Conservation (phyloP, 2,329 filamentous ascomycete genomes). For the Microdochium nivale region DNA sequence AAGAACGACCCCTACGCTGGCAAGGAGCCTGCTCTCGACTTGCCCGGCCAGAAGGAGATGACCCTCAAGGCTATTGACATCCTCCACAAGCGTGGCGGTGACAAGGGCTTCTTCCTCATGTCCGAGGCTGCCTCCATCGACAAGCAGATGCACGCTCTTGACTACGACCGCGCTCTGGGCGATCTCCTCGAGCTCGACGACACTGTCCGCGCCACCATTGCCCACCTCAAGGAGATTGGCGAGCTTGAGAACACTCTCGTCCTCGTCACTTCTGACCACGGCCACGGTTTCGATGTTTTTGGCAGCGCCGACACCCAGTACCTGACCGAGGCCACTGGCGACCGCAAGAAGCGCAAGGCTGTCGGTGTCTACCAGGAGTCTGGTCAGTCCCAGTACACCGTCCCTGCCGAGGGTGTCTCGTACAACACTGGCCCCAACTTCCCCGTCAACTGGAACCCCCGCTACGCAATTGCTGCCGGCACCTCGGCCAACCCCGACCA, state of each 20-base stretch:
- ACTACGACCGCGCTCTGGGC: slow-evolving; percentile 78
- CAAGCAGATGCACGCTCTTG: slow-evolving; percentile 81
- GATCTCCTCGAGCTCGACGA: slow-evolving; percentile 83
- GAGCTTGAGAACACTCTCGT: slow-evolving; percentile 69
- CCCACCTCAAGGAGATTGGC: slow-evolving; percentile 56
- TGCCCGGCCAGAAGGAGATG: slow-evolving; percentile 84
- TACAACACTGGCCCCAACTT: slow-evolving; percentile 71
- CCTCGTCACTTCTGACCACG: slow-evolving; percentile 79
- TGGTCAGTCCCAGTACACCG: slow-evolving; percentile 67
- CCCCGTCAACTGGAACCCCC: slow-evolving; percentile 76
- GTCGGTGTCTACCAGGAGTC: slow-evolving; percentile 67
- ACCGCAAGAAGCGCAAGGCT: slow-evolving; percentile 67
- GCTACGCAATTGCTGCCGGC: slow-evolving; percentile 71
- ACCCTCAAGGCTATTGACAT: slow-evolving; percentile 79
- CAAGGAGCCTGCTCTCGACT: slow-evolving; percentile 56
- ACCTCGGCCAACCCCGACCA: slow-evolving; percentile 64
- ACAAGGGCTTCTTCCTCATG: slow-evolving; percentile 82
- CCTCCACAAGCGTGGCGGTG: slow-evolving; percentile 55
- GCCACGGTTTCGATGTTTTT: slow-evolving; percentile 83
- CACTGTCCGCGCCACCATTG: slow-evolving; percentile 67
- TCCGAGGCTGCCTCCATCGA: slow-evolving; percentile 78
- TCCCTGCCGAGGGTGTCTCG: slow-evolving; percentile 45
- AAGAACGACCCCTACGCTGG: slow-evolving; percentile 63
- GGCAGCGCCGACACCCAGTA: slow-evolving; percentile 76
- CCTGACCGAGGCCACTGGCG: slow-evolving; percentile 52